A percentile compares a stretch with the other conserved stretches of the same genome.
These are phyloP conservation scores for Tephrocybe sp. DNA, from an alignment of 768 basidiomycete species.

Conservation along the genomic window DNA sequence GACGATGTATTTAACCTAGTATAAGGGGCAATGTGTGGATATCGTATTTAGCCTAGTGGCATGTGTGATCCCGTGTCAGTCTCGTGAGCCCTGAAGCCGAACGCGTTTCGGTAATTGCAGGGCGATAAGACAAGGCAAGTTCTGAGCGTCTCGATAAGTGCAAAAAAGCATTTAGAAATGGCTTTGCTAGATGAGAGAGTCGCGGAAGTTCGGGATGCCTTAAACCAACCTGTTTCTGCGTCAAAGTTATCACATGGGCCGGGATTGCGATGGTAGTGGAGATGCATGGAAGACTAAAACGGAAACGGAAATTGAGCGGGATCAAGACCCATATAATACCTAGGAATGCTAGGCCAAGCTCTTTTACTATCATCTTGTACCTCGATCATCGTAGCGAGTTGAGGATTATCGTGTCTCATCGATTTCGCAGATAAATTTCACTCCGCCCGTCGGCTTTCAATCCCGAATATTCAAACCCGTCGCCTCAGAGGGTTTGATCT, in stretches of 20 bases:
- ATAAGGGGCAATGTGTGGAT: neutral
- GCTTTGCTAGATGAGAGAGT: neutral
- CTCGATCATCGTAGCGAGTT: slow-evolving; percentile 1
- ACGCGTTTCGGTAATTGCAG: neutral
- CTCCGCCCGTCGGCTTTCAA: slow-evolving; percentile 10
- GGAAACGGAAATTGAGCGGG: slow-evolving; percentile 19
- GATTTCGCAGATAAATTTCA: slow-evolving; percentile 4
- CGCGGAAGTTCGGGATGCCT: slow-evolving; percentile 2
- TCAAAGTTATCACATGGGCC: slow-evolving; percentile 14
- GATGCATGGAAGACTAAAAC: neutral
- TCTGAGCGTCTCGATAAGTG: too few relatives aligned
- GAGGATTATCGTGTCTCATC: slow-evolving; percentile 5
- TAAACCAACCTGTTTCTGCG: neutral
- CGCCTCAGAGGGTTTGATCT: slow-evolving; percentile 4
- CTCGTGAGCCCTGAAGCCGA: neutral
- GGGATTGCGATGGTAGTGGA: neutral
- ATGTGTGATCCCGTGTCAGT: neutral
- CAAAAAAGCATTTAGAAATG: too few relatives aligned
- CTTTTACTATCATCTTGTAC: neutral
- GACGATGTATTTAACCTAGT: neutral
- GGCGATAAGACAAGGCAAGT: slow-evolving; percentile 8
- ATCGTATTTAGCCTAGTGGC: neutral
- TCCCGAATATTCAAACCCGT: slow-evolving; percentile 12
- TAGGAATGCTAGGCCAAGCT: neutral
- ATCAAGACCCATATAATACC: neutral